A percentile compares a stretch with the other conserved stretches of the same genome.
Evolutionary conservation across 164 flowering plant genomes (phyloP).

Genomic region (Santalum album): DNA sequence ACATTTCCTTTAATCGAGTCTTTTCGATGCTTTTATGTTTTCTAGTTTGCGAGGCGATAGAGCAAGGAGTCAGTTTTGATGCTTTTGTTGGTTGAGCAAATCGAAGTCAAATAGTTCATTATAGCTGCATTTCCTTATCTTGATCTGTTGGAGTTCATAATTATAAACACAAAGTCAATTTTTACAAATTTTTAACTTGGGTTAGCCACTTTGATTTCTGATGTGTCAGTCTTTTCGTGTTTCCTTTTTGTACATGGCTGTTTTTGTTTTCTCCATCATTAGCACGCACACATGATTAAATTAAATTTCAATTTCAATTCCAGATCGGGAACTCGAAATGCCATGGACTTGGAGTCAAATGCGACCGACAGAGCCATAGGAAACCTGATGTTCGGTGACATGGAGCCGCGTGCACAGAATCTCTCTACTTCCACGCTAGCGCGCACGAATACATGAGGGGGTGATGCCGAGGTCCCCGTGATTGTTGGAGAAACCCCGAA

Average conservation of each 20-base stretch:
- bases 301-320: not conserved
- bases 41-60: too few relatives aligned
- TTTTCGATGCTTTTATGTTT: too few relatives aligned
- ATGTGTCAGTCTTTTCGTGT: too few relatives aligned
- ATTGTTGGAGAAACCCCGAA: not conserved
- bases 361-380: conserved; percentile 35
- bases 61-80: too few relatives aligned
- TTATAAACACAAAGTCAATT: too few relatives aligned
- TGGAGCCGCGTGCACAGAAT: conserved; percentile 9
- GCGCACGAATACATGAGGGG: not conserved
- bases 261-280: too few relatives aligned
- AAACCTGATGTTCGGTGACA: conserved; percentile 30
- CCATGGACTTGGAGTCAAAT: conserved; percentile 29
- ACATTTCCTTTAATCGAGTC: not conserved
- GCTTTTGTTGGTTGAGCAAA: not conserved
- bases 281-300: too few relatives aligned
- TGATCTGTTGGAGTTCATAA: not conserved
- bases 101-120: not conserved
- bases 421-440: not conserved
- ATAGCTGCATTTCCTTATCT: too few relatives aligned
- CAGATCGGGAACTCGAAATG: conserved; percentile 15
- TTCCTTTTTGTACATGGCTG: too few relatives aligned
- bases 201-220: too few relatives aligned
- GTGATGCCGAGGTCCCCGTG: not conserved
- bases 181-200: too few relatives aligned